Conservation (phyloP, 495 filamentous ascomycete species). For the Xylaria longipes region DNA sequence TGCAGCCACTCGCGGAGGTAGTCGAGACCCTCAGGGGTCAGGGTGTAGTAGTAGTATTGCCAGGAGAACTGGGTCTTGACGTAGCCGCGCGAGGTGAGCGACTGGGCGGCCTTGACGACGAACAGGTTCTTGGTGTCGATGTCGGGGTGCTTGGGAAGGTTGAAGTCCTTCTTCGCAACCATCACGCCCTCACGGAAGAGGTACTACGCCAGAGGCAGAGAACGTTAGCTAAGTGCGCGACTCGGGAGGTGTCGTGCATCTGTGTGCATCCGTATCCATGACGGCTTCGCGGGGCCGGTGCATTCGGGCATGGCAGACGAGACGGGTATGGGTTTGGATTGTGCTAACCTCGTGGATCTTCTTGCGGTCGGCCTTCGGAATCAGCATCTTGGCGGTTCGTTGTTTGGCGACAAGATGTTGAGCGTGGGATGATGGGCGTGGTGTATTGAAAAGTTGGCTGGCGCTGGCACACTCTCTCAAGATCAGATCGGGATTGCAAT, state of each 20-base stretch:
- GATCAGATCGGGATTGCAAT: constrained; percentile 34
- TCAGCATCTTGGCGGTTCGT: constrained; percentile 78
- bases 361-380: constrained; percentile 99
- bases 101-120: constrained; percentile 98
- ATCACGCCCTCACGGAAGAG: constrained; percentile 99
- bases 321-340: neutral
- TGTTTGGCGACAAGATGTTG: constrained; percentile 53
- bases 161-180: constrained; percentile 98
- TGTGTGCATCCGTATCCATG: neutral
- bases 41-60: constrained; percentile 99
- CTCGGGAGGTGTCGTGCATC: neutral
- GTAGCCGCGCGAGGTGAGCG: constrained; percentile 94
- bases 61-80: constrained; percentile 99
- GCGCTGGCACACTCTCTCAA: constrained; percentile 33
- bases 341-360: constrained; percentile 84
- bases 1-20: constrained; percentile 99
- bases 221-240: constrained; percentile 43
- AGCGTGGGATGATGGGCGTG: constrained; percentile 34
- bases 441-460: constrained; percentile 37
- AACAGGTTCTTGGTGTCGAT: constrained; percentile 99
- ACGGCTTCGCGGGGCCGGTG: constrained; percentile 17
- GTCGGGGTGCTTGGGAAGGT: constrained; percentile 88
- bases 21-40: constrained; percentile 98
- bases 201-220: constrained; percentile 64
- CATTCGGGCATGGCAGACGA: neutral